Evolutionary conservation across 2,329 filamentous ascomycete species (phyloP).

Genomic region (Septoria linicola): DNA sequence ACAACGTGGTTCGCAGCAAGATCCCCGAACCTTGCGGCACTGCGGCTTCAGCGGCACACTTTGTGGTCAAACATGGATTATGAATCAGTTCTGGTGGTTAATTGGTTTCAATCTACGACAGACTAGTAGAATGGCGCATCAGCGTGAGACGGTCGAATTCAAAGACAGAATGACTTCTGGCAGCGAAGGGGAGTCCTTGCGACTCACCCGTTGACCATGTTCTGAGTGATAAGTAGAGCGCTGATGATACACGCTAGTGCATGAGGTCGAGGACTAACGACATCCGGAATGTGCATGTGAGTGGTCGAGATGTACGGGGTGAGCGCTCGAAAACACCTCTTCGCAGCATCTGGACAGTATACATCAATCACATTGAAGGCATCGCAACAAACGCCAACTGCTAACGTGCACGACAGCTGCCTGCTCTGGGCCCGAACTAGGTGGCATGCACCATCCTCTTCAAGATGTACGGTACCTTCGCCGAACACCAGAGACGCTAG

Average conservation of each 20-base stretch:
- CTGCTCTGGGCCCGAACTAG: too few species aligned
- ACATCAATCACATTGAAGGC: too few species aligned
- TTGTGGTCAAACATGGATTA: background rate
- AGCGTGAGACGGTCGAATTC: slow-evolving; percentile 13
- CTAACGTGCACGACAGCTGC: too few species aligned
- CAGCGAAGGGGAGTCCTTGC: slow-evolving; percentile 7
- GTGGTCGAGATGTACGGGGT: background rate
- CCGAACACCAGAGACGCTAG: too few species aligned
- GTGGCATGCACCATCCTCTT: too few species aligned
- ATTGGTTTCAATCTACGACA: slow-evolving; percentile 6
- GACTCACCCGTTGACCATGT: slow-evolving; percentile 1
- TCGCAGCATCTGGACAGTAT: too few species aligned
- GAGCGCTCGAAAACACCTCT: too few species aligned
- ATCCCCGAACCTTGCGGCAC: slow-evolving; percentile 5
- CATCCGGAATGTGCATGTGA: background rate
- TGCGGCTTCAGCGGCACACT: slow-evolving; percentile 3
- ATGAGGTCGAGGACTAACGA: slow-evolving; percentile 1
- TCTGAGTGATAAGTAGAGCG: too few species aligned
- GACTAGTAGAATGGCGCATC: slow-evolving; percentile 10
- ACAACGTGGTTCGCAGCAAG: background rate
- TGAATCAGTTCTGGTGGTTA: background rate
- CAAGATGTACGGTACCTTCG: too few species aligned
- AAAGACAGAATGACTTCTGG: slow-evolving; percentile 4
- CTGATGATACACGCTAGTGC: background rate
- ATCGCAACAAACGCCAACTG: too few species aligned